Conservation (phyloP, 2,329 filamentous ascomycete species). For the Neofusicoccum kwambonambiense region DNA sequence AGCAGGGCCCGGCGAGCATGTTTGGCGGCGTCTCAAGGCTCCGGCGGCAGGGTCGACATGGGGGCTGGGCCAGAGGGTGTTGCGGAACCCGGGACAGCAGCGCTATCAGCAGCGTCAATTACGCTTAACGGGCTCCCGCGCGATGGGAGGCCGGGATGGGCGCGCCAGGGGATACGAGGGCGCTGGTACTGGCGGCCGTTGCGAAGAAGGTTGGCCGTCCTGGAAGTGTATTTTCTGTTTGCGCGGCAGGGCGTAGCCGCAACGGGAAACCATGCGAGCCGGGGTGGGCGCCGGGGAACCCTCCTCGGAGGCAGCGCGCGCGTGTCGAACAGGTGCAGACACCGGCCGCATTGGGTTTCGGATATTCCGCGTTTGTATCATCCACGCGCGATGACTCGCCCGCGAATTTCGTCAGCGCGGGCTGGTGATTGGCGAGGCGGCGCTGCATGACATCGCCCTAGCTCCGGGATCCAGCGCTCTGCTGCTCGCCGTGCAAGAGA, state of each 20-base stretch:
- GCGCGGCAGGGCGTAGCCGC: background rate
- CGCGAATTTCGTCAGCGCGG: background rate
- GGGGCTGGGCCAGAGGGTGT: no score
- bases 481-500: background rate
- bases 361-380: slow-evolving; percentile 15
- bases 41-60: background rate
- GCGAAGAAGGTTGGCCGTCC: background rate
- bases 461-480: background rate
- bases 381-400: background rate
- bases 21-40: slow-evolving; percentile 1
- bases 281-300: background rate
- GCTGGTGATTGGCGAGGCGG: background rate
- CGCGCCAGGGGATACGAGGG: background rate
- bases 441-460: slow-evolving; percentile 16
- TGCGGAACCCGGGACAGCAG: background rate
- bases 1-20: background rate
- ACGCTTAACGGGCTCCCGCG: slow-evolving; percentile 9
- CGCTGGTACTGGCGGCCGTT: background rate
- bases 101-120: background rate
- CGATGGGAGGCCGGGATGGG: background rate
- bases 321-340: background rate
- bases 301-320: background rate
- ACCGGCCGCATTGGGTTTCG: slow-evolving; percentile 9
- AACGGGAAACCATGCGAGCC: background rate
- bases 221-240: background rate